Conservation (phyloP, 202 grass and related monocot genomes). For the Schoenoplectus tabernaemontani region DNA sequence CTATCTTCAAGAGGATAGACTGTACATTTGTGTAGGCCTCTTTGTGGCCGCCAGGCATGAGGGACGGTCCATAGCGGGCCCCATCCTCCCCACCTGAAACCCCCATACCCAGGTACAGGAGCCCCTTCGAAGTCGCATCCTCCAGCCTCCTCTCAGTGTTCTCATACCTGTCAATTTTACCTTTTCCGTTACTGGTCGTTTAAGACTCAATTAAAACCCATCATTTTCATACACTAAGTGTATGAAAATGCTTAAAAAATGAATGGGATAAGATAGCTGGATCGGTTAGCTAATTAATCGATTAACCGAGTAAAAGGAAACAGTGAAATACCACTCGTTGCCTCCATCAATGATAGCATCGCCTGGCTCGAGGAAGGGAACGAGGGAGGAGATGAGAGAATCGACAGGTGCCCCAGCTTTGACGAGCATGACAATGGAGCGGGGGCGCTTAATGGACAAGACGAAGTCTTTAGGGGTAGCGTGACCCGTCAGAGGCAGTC, state of each 20-base stretch:
- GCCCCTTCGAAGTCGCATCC: conserved; percentile 40
- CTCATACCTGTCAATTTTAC: conserved; percentile 39
- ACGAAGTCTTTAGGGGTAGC: conserved; percentile 62
- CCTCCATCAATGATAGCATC: conserved; percentile 86
- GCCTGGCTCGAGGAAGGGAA: conserved; percentile 52
- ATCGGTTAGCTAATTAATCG: background rate
- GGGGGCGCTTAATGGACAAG: conserved; percentile 55
- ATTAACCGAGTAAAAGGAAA: background rate
- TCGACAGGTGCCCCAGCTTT: conserved; percentile 64
- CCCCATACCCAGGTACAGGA: conserved; percentile 88
- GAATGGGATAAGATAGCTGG: background rate
- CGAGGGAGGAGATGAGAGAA: conserved; percentile 51
- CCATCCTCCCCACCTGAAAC: conserved; percentile 87
- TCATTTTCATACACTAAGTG: no score
- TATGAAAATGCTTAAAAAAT: no score
- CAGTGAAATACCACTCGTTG: conserved; percentile 51
- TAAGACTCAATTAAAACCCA: background rate
- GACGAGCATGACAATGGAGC: conserved; percentile 66
- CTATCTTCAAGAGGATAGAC: conserved; percentile 51
- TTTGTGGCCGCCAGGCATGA: conserved; percentile 74
- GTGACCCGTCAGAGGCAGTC: conserved; percentile 51
- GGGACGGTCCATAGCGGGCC: conserved; percentile 73
- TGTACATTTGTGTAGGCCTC: conserved; percentile 66
- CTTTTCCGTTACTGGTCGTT: background rate
- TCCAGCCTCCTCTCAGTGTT: conserved; percentile 83